A percentile compares a stretch with the other conserved stretches of the same genome.
These are phyloP conservation scores for Agrostemma githago DNA, from an alignment of 148 eudicot genomes.

Conservation along the genomic window DNA sequence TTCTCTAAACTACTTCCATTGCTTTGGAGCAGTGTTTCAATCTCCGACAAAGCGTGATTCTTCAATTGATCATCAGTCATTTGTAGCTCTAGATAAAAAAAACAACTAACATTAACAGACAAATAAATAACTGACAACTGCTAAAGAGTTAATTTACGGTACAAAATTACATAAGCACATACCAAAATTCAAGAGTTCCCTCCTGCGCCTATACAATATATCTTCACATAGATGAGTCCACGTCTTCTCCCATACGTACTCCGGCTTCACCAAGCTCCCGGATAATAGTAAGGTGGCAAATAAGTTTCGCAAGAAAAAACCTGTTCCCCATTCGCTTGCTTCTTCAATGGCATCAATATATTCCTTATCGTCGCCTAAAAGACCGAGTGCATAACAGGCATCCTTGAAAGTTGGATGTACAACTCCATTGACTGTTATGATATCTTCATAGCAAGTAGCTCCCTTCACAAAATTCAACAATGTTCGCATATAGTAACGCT, in stretches of 20 bases:
- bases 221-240: neutral
- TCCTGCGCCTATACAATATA: neutral
- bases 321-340: neutral
- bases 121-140: neutral
- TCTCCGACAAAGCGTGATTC: neutral
- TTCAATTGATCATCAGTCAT: neutral
- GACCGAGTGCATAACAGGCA: neutral
- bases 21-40: neutral
- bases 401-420: too few species aligned
- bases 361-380: conserved; percentile 5
- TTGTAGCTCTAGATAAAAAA: neutral
- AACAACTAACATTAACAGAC: neutral
- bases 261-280: neutral
- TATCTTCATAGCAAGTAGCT: too few species aligned
- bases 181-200: neutral
- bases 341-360: neutral
- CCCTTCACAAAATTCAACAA: too few species aligned
- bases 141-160: neutral
- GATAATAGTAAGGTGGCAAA: neutral
- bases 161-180: neutral
- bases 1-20: neutral
- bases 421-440: too few species aligned
- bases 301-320: neutral
- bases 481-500: too few species aligned
- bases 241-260: neutral